phyloP scores from a whole-genome alignment of 108 stramenopile species.

The Nitzschia sp. region DNA sequence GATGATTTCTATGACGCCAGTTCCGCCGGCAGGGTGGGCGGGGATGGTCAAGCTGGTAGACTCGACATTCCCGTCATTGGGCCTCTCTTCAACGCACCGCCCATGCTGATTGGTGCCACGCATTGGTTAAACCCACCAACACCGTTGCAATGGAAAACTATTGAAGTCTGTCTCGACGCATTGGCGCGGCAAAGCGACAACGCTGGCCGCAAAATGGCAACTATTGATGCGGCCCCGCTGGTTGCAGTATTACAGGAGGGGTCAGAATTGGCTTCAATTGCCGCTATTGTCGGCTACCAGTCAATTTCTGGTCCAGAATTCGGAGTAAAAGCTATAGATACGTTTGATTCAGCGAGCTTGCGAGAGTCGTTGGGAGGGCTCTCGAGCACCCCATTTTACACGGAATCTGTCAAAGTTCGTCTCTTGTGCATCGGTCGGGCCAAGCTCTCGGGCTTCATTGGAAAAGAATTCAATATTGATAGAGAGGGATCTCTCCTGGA shows the following conservation, averaged over 20 bases:
- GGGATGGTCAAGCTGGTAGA: no score
- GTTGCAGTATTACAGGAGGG: slow-evolving; percentile 39
- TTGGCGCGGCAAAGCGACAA: neutral
- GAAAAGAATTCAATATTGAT: neutral
- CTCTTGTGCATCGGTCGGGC: slow-evolving; percentile 67
- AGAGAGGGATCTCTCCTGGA: no score
- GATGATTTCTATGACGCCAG: neutral
- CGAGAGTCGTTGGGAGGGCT: slow-evolving; percentile 32
- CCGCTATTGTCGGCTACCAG: slow-evolving; percentile 54
- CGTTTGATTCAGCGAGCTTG: slow-evolving; percentile 28
- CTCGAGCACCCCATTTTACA: slow-evolving; percentile 4
- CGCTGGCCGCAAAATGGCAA: slow-evolving; percentile 11
- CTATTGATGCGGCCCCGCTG: slow-evolving; percentile 52
- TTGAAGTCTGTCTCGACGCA: slow-evolving; percentile 39
- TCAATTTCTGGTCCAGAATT: slow-evolving; percentile 2
- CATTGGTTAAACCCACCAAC: slow-evolving; percentile 44
- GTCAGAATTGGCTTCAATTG: slow-evolving; percentile 55
- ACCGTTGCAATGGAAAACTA: slow-evolving; percentile 46
- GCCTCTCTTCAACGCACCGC: slow-evolving; percentile 30
- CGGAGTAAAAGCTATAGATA: slow-evolving; percentile 1
- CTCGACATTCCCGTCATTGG: slow-evolving; percentile 45
- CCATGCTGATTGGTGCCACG: slow-evolving; percentile 38
- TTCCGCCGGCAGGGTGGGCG: neutral
- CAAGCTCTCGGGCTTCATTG: slow-evolving; percentile 36
- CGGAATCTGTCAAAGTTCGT: slow-evolving; percentile 27